Conservation (phyloP, 345 rosid species). For the Clausena lansium region DNA sequence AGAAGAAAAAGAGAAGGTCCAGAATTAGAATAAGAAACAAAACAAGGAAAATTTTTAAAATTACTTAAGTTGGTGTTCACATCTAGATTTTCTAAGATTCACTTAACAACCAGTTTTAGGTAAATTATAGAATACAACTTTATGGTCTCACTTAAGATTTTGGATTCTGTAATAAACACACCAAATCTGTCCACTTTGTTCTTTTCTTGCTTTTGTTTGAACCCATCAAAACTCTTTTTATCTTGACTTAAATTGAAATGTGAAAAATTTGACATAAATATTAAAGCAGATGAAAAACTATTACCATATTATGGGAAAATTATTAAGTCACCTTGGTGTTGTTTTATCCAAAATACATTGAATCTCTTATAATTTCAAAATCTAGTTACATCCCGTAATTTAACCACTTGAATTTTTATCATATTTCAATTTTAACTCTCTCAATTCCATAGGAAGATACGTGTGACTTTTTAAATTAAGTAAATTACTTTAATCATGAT, state of each 20-base stretch:
- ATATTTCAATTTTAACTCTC: background rate
- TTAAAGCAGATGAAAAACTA: background rate
- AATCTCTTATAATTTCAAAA: background rate
- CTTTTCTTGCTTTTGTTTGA: background rate
- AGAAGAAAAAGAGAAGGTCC: background rate
- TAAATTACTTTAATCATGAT: background rate
- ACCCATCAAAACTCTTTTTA: background rate
- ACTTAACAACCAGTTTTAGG: background rate
- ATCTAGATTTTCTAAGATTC: background rate
- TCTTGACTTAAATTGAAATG: background rate
- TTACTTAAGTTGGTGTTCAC: background rate
- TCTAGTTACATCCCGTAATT: background rate
- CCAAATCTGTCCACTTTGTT: background rate
- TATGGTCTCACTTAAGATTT: background rate
- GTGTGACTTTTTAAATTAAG: background rate
- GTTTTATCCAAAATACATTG: background rate
- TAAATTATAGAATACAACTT: background rate
- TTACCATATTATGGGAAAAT: no score
- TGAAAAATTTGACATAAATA: background rate
- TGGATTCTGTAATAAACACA: background rate
- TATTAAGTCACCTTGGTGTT: no score
- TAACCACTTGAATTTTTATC: background rate
- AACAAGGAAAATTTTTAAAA: background rate
- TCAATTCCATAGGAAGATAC: background rate
- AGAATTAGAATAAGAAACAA: background rate